These are phyloP conservation scores for Colletotrichum sp. DNA, from an alignment of 2,329 filamentous ascomycete species.

Conservation along the genomic window DNA sequence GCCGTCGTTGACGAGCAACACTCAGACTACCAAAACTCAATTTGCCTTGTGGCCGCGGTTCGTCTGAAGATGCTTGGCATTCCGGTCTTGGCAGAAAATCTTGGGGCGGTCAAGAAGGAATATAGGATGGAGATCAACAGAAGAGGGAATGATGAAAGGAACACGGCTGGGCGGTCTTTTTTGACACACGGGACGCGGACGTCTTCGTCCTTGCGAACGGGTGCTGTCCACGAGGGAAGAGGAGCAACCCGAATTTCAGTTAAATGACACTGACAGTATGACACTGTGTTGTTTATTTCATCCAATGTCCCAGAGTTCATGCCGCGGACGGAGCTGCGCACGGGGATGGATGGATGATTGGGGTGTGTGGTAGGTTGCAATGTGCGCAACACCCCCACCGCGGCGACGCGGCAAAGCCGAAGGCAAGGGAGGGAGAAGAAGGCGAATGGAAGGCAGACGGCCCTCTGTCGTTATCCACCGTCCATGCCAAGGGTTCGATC, in stretches of 20 bases:
- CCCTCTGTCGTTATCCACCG: background rate
- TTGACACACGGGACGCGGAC: background rate
- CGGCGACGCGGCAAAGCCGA: constrained; percentile 31
- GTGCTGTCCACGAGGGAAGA: background rate
- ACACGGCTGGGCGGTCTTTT: background rate
- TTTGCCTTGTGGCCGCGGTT: background rate
- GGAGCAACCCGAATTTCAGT: background rate
- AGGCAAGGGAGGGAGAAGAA: background rate
- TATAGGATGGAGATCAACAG: background rate
- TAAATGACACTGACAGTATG: background rate
- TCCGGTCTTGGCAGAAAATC: background rate
- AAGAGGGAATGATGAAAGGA: background rate
- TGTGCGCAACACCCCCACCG: constrained; percentile 24
- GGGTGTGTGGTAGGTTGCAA: background rate
- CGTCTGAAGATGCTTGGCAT: background rate
- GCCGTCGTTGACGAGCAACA: background rate
- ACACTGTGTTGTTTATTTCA: background rate
- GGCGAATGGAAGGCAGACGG: background rate
- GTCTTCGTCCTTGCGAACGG: background rate
- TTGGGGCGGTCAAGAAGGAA: background rate
- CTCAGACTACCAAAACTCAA: background rate
- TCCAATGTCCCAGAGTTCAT: background rate
- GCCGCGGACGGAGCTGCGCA: background rate
- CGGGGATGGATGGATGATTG: background rate
- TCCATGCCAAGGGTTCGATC: background rate